Conservation (phyloP, 306 rosid genomes). For the Senna siamea region DNA sequence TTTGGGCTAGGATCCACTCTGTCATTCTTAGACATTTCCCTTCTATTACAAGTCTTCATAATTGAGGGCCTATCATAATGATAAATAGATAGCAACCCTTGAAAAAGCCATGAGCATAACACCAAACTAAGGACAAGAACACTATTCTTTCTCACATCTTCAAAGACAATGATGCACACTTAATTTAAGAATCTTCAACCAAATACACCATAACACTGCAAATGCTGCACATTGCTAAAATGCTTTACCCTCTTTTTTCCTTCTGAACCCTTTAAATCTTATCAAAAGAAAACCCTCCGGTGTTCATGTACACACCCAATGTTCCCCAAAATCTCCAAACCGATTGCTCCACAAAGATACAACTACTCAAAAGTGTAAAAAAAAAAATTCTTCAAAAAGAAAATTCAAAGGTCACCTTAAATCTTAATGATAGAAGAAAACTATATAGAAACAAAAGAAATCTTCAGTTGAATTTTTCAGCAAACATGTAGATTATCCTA, state of each 20-base stretch:
- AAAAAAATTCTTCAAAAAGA: background rate
- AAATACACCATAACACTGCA: too few species aligned
- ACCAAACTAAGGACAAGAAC: background rate
- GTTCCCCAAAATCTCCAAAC: background rate
- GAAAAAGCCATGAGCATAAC: background rate
- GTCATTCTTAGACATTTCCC: too few species aligned
- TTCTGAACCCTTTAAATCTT: background rate
- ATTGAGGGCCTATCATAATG: too few species aligned
- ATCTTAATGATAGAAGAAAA: too few species aligned
- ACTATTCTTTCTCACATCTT: background rate
- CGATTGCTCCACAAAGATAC: background rate
- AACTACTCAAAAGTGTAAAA: background rate
- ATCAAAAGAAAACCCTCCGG: background rate
- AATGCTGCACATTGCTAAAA: too few species aligned
- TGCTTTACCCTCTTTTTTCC: too few species aligned
- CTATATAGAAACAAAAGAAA: background rate
- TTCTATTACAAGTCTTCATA: too few species aligned
- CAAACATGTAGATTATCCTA: slow-evolving; percentile 9
- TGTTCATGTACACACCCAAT: too few species aligned
- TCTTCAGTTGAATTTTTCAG: background rate
- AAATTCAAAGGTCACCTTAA: background rate
- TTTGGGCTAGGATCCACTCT: too few species aligned
- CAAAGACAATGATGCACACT: background rate
- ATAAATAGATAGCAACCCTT: too few species aligned
- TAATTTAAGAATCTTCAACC: background rate